Evolutionary conservation across 441 rosid genomes (phyloP).

Genomic region (Eugenia klotzschiana): DNA sequence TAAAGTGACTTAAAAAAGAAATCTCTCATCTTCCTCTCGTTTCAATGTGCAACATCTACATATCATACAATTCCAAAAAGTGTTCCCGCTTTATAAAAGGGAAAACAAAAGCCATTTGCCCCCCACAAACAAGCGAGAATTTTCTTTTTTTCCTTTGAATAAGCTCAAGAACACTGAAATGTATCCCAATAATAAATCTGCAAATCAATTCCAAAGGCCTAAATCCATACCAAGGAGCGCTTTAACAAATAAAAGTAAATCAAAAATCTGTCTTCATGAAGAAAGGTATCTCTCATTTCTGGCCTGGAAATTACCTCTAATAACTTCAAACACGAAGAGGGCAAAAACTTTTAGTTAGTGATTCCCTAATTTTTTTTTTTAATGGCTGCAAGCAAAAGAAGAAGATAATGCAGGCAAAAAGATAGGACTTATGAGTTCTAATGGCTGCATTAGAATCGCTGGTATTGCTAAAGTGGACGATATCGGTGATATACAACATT

Average conservation of each 20-base stretch:
- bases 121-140: background rate
- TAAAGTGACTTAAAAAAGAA: background rate
- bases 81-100: background rate
- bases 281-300: background rate
- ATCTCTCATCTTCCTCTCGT: background rate
- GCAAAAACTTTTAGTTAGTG: background rate
- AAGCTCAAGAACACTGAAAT: background rate
- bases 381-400: background rate
- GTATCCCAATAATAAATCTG: background rate
- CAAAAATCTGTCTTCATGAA: background rate
- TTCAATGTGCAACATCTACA: background rate
- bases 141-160: background rate
- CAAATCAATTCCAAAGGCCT: background rate
- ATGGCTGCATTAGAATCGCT: background rate
- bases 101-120: background rate
- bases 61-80: background rate
- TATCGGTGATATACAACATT: background rate
- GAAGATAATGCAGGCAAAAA: background rate
- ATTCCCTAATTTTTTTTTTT: background rate
- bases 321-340: background rate
- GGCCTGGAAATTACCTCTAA: background rate
- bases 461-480: background rate
- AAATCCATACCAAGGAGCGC: background rate
- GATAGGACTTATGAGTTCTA: background rate
- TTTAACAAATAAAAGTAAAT: background rate